A percentile compares a stretch with the other conserved stretches of the same genome.
These are phyloP conservation scores for Arabidopsis lyrata DNA, from an alignment of 441 rosid genomes.

Conservation along the genomic window DNA sequence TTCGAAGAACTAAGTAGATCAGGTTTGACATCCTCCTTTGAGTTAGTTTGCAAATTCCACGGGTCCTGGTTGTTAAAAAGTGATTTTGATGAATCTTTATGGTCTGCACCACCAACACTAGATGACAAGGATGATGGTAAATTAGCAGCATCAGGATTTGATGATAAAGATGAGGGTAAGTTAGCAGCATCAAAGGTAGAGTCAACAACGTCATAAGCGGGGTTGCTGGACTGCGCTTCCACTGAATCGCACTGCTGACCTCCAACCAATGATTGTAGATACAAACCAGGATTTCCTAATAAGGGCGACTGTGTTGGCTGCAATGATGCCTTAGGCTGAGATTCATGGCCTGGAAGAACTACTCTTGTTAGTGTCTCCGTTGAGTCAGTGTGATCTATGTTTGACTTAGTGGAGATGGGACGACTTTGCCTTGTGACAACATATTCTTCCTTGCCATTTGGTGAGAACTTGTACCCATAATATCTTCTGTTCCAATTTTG, in stretches of 20 bases:
- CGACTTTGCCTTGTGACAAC: not conserved
- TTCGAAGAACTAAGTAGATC: not conserved
- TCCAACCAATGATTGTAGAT: not conserved
- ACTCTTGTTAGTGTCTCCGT: not conserved
- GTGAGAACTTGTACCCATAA: not conserved
- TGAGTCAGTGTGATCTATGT: not conserved
- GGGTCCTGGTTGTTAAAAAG: conserved; percentile 3
- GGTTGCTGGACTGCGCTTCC: conserved; percentile 5
- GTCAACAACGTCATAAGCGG: not conserved
- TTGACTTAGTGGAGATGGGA: not conserved
- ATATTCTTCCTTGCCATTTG: not conserved
- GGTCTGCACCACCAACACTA: conserved; percentile 15
- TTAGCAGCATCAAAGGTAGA: not conserved
- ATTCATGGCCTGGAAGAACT: not conserved
- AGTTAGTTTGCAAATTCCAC: conserved; percentile 10
- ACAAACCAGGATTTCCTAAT: not conserved
- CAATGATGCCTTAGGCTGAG: not conserved
- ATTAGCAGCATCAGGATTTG: conserved; percentile 8
- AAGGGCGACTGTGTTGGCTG: not conserved
- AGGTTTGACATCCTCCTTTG: not conserved
- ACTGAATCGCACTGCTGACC: not conserved
- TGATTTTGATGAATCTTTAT: not conserved
- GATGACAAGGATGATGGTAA: conserved; percentile 23
- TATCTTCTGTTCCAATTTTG: not conserved
- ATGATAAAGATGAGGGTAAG: conserved; percentile 8